Evolutionary conservation across 2,329 filamentous ascomycete genomes (phyloP), one percentile per base, ranked within the genome.

Genomic region (Cladosporium colombiae): DNA sequence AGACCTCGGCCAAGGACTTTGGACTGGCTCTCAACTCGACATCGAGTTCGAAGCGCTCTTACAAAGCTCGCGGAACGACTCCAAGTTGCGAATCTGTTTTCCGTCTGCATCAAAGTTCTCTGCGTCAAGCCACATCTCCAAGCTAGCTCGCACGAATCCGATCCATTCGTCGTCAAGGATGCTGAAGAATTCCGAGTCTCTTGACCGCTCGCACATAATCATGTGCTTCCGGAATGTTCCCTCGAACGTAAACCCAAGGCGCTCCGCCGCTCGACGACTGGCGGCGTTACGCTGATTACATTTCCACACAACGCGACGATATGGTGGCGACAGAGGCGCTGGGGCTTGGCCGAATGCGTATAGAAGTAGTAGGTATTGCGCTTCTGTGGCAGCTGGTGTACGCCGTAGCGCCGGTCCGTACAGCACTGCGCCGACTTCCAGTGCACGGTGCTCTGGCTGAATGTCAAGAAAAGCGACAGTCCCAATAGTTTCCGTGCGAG

Each of bases 291-390:
- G 75, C 18, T 79, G 69, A 71, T 89, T 82, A 62, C 85, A 86
- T 70, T 89, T 90, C 87, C 88, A 90, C 73, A 89, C 87, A 4
- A 88, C 81, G 8, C 88, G 78, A 3, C 82, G 74, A 71, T 86
- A 88, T 0, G 83, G 80, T n/a, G 88, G 72, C n/a, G 57, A 58
- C 18, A 49, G 33, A 5, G 64, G 63, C 13, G 56, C 21, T 23
- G 52, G 35, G 31, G 65, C 31, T 2, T 81, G 78, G 3, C 84
- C 82, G 69, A 89, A 85, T 0, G 81, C 81, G 64, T 86, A 78
- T 44, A 78, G 77, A 52, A 85, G 79, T n/a, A 88, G 73, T 1
- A 89, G 76, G 67, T 84, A 88, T 67, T 85, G 80, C 0, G 82
- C 80, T 72, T 89, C 88, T 0, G 86, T 89, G 0, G 86, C 83